A percentile compares a stretch with the other conserved stretches of the same genome.
Conservation (phyloP, 768 basidiomycete genomes). For the Leccinum ochraceum region DNA sequence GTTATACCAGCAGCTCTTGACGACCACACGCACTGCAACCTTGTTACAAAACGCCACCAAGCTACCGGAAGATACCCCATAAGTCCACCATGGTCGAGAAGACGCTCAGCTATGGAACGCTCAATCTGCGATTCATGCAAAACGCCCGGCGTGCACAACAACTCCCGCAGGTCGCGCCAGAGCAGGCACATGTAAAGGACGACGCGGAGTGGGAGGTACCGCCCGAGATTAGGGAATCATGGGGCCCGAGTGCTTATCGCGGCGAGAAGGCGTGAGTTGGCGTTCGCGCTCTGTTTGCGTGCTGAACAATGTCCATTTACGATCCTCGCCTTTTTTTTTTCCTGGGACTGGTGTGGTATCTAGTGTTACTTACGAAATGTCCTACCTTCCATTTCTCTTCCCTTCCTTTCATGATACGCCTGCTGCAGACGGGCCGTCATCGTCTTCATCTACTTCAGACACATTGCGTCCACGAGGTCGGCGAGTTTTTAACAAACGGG, state of each 20-base stretch:
- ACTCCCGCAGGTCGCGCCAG: constrained; percentile 47
- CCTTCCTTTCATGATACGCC: constrained; percentile 35
- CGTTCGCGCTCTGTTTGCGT: constrained; percentile 8
- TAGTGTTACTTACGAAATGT: constrained; percentile 53
- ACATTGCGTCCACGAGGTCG: constrained; percentile 45
- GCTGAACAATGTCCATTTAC: constrained; percentile 23
- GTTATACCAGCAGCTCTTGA: not conserved
- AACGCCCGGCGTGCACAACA: constrained; percentile 58
- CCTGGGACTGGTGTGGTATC: constrained; percentile 8
- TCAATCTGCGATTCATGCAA: constrained; percentile 73
- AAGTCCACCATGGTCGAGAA: constrained; percentile 37
- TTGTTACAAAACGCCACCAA: not conserved
- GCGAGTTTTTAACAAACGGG: constrained; percentile 51
- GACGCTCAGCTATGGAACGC: constrained; percentile 61
- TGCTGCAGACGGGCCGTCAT: constrained; percentile 23
- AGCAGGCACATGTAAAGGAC: constrained; percentile 57
- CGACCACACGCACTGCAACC: not conserved
- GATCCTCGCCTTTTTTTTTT: constrained; percentile 4
- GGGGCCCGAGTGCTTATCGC: constrained; percentile 38
- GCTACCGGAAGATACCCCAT: not conserved
- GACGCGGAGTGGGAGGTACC: constrained; percentile 67
- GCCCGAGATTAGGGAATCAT: constrained; percentile 52
- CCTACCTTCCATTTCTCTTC: constrained; percentile 69
- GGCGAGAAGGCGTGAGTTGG: constrained; percentile 29
- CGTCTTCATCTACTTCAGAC: constrained; percentile 22